phyloP scores from a whole-genome alignment of 371 early-diverging fungal species.

The Batrachochytrium dendrobatidis region DNA sequence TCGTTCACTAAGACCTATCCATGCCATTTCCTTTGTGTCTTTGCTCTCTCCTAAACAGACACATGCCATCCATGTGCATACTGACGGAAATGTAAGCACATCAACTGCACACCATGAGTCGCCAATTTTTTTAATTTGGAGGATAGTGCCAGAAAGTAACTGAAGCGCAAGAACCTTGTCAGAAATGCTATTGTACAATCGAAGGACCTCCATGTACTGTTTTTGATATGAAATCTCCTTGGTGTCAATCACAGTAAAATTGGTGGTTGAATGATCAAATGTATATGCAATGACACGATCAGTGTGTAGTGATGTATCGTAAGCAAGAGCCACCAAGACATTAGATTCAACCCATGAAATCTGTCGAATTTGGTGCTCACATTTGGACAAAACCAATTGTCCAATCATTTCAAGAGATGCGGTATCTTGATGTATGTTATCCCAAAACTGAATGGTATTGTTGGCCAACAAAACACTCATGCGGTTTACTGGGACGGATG shows the following conservation, averaged over 20 bases:
- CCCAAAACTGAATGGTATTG: not conserved
- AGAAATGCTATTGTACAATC: conserved; percentile 11
- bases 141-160: conserved; percentile 37
- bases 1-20: conserved; percentile 70
- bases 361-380: conserved; percentile 1
- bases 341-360: not conserved
- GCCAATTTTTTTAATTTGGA: conserved; percentile 17
- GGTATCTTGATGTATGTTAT: not conserved
- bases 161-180: conserved; percentile 36
- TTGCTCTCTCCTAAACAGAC: conserved; percentile 37
- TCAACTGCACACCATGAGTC: conserved; percentile 5
- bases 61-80: conserved; percentile 63
- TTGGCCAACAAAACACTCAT: not conserved
- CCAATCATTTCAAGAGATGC: not conserved
- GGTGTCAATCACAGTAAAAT: not conserved
- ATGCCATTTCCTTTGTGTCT: conserved; percentile 35
- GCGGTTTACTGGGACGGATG: conserved; percentile 13
- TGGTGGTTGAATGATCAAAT: not conserved
- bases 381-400: not conserved
- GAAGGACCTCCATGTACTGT: not conserved
- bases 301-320: not conserved
- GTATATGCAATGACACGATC: not conserved
- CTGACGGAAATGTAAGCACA: conserved; percentile 39
- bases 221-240: not conserved
- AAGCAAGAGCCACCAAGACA: conserved; percentile 4